These are phyloP conservation scores for Trichaptum fuscoviolaceum DNA, from an alignment of 768 basidiomycete genomes.

Conservation along the genomic window DNA sequence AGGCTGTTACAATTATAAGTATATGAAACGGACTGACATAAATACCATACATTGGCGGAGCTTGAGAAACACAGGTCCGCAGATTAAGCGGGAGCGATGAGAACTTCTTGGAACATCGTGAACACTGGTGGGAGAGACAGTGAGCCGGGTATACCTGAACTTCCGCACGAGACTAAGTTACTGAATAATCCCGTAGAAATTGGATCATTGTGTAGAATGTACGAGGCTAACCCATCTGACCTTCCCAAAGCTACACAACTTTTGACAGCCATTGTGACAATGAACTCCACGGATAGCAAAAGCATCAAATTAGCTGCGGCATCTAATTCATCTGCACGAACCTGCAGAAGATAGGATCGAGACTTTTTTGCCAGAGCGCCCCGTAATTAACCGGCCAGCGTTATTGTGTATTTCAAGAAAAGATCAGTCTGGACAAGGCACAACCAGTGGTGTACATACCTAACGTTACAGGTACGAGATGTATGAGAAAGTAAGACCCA, in stretches of 20 bases:
- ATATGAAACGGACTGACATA: no score
- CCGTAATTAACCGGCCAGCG: no score
- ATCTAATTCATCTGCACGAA: neutral
- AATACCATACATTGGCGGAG: neutral
- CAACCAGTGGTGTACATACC: neutral
- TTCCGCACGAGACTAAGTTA: neutral
- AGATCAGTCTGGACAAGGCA: neutral
- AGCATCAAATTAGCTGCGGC: neutral
- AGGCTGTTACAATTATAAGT: no score
- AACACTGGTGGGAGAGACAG: neutral
- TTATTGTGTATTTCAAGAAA: no score
- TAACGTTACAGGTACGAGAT: neutral
- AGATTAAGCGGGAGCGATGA: no score
- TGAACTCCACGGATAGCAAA: neutral
- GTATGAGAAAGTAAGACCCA: neutral
- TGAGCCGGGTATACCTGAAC: neutral
- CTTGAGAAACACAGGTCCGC: neutral
- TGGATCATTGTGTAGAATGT: neutral
- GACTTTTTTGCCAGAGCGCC: no score
- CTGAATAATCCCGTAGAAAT: neutral
- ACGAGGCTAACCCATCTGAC: neutral
- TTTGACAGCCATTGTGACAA: no score
- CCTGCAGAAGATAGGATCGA: neutral
- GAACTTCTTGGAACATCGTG: neutral
- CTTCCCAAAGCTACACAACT: neutral